phyloP scores from a whole-genome alignment of 768 basidiomycete species.

The Tulasnella sp. region DNA sequence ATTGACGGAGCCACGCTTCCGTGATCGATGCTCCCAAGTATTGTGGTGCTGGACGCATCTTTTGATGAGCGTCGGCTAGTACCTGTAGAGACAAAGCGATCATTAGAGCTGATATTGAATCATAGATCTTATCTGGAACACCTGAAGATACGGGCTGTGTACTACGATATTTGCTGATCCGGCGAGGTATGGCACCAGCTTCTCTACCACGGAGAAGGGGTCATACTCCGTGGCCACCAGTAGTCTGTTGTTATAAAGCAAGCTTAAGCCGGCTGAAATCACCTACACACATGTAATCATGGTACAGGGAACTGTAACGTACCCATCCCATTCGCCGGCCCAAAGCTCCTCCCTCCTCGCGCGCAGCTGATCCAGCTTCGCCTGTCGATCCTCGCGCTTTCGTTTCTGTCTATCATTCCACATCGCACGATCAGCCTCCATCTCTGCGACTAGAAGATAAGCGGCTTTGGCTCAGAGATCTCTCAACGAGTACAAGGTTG shows the following conservation, averaged over 20 bases:
- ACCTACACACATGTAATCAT: neutral
- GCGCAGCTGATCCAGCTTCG: slow-evolving; percentile 48
- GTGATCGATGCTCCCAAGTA: slow-evolving; percentile 72
- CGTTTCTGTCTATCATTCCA: slow-evolving; percentile 58
- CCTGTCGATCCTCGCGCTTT: slow-evolving; percentile 67
- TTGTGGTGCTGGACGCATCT: slow-evolving; percentile 49
- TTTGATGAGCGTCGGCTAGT: slow-evolving; percentile 64
- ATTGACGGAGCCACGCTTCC: slow-evolving; percentile 78
- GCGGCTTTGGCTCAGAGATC: neutral
- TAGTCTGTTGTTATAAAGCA: slow-evolving; percentile 35
- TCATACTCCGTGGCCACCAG: slow-evolving; percentile 79
- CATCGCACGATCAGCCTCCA: slow-evolving; percentile 42
- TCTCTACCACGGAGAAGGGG: slow-evolving; percentile 65
- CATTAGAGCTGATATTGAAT: neutral
- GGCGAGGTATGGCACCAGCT: slow-evolving; percentile 60
- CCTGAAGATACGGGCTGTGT: slow-evolving; percentile 73
- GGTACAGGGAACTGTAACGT: slow-evolving; percentile 21
- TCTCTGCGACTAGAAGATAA: slow-evolving; percentile 27
- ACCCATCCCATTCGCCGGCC: slow-evolving; percentile 83
- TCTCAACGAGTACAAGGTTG: too few relatives aligned
- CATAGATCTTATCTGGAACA: slow-evolving; percentile 25
- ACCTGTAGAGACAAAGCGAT: slow-evolving; percentile 34
- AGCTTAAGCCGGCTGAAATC: neutral
- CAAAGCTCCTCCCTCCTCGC: slow-evolving; percentile 70
- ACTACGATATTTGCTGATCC: slow-evolving; percentile 83